Evolutionary conservation across 169 alveolate genomes (phyloP).

Genomic region (Prorocentrum cordatum): DNA sequence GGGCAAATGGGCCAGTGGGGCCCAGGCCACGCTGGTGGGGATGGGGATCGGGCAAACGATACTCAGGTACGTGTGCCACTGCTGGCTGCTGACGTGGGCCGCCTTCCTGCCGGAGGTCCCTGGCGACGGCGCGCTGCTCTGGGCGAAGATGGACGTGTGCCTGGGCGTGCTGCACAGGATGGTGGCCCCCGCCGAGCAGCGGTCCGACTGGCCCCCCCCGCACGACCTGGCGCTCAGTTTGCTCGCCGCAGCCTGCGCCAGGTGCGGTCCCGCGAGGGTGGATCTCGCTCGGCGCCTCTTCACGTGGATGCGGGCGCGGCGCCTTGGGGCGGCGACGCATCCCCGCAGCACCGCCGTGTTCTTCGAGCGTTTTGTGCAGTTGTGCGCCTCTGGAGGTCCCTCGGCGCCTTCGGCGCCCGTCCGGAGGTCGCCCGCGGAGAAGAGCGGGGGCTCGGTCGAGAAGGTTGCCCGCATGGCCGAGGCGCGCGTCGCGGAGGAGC

Average conservation of each 20-base stretch:
- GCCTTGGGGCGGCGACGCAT: constrained; percentile 38
- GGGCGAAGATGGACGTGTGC: constrained; percentile 62
- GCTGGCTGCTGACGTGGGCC: constrained; percentile 65
- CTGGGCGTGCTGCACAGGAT: background rate
- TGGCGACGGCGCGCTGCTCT: background rate
- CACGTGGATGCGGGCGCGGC: constrained; percentile 39
- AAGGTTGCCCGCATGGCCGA: no score
- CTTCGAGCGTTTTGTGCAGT: constrained; percentile 42
- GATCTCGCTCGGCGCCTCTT: constrained; percentile 37
- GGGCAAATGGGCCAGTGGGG: no score
- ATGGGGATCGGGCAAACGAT: no score
- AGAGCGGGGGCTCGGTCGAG: no score
- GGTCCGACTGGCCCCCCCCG: constrained; percentile 22
- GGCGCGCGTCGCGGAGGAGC: no score
- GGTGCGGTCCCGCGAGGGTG: constrained; percentile 34
- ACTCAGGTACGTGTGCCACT: constrained; percentile 43
- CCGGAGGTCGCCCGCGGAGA: no score
- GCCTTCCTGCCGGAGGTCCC: constrained; percentile 59
- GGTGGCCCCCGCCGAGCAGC: background rate
- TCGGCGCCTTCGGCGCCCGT: no score
- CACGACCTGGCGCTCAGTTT: constrained; percentile 29
- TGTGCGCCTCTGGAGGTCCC: no score
- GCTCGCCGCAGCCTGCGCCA: constrained; percentile 52
- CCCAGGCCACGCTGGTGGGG: no score
- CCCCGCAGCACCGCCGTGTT: constrained; percentile 47